Evolutionary conservation across 805 yeast genomes (phyloP).

Genomic region (Hemisphaericaspora nanyangensis): DNA sequence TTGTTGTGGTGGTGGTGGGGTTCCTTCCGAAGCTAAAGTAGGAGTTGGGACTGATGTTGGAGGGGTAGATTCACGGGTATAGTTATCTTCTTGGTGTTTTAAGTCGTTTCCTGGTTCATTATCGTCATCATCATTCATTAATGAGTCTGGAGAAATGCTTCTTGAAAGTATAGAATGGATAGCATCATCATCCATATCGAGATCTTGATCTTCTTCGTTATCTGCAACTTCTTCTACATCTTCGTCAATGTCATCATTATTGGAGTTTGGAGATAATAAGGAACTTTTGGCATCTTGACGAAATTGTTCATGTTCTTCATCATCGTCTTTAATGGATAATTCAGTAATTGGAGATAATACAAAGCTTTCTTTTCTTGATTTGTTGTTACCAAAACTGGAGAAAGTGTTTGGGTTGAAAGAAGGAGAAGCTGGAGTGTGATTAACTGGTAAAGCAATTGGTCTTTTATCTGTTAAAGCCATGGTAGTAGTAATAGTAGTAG

Average conservation of each 20-base stretch:
- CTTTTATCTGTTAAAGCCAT: constrained; percentile 70
- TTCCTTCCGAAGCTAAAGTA: constrained; percentile 18
- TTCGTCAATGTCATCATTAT: constrained; percentile 11
- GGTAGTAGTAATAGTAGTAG: too few species aligned
- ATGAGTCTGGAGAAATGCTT: constrained; percentile 42
- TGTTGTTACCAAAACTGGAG: constrained; percentile 8
- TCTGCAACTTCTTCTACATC: constrained; percentile 20
- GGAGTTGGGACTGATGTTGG: too few species aligned
- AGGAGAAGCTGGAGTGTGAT: constrained; percentile 45
- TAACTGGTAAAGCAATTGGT: constrained; percentile 53
- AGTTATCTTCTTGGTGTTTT: constrained; percentile 6
- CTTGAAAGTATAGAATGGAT: constrained; percentile 35
- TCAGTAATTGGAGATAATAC: not conserved
- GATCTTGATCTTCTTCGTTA: constrained; percentile 21
- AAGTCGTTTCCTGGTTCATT: too few species aligned
- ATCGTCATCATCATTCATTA: constrained; percentile 27
- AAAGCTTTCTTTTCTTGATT: constrained; percentile 2
- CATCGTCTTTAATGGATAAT: not conserved
- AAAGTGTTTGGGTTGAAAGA: constrained; percentile 33
- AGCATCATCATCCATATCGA: constrained; percentile 13
- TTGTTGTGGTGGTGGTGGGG: constrained; percentile 13
- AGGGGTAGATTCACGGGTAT: constrained; percentile 6
- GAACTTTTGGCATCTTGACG: not conserved
- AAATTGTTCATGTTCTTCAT: not conserved
- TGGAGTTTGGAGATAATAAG: not conserved